Evolutionary conservation across 768 basidiomycete species (phyloP).

Genomic region (Krasilnikovozyma curviuscula): DNA sequence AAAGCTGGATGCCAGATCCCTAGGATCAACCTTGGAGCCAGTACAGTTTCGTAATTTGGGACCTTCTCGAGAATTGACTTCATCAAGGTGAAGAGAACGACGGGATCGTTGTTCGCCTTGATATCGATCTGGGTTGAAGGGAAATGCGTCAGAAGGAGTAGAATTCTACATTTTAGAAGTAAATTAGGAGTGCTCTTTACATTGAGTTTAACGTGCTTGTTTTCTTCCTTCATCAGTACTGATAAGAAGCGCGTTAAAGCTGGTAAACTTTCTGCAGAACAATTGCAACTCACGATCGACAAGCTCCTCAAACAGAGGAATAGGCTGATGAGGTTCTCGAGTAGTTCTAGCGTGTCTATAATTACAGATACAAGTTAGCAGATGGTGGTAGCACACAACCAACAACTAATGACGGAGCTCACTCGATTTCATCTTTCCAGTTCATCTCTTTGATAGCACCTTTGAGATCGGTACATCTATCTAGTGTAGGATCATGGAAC

Average conservation of each 20-base stretch:
- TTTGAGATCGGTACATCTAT: constrained; percentile 63
- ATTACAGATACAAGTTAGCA: constrained; percentile 29
- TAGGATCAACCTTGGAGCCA: constrained; percentile 7
- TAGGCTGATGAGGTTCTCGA: constrained; percentile 61
- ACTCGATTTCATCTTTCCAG: constrained; percentile 43
- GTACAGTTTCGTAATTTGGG: constrained; percentile 7
- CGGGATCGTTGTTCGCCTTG: constrained; percentile 80
- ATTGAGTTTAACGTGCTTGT: background rate
- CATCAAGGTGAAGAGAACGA: constrained; percentile 63
- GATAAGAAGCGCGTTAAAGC: constrained; percentile 26
- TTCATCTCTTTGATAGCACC: constrained; percentile 44
- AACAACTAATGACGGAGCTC: background rate
- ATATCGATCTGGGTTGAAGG: constrained; percentile 72
- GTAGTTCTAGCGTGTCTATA: constrained; percentile 58
- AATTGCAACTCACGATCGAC: constrained; percentile 56
- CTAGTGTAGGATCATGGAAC: constrained; percentile 86
- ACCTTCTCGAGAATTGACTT: background rate
- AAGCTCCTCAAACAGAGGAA: constrained; percentile 79
- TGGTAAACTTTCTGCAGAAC: no score
- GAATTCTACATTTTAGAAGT: background rate
- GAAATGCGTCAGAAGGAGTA: constrained; percentile 42
- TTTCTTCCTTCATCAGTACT: background rate
- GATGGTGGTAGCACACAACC: background rate
- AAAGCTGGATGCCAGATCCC: constrained; percentile 3
- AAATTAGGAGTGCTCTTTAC: background rate